Evolutionary conservation across 2,329 filamentous ascomycete species (phyloP).

Genomic region (Phyllosticta citriasiana): DNA sequence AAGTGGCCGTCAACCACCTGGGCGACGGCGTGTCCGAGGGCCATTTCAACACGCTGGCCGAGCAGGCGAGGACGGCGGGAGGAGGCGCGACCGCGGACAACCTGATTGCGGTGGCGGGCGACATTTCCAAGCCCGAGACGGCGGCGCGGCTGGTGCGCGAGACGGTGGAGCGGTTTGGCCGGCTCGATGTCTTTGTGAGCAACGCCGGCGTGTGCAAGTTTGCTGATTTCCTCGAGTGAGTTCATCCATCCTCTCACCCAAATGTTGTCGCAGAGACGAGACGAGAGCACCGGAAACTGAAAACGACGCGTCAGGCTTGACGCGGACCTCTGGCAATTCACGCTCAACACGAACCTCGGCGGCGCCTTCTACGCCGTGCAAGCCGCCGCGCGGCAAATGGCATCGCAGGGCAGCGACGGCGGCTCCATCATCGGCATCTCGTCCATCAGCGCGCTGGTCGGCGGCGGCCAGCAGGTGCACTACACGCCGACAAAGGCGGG

Average conservation of each 20-base stretch:
- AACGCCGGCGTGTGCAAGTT: slow-evolving; percentile 88
- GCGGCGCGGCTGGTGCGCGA: slow-evolving; percentile 56
- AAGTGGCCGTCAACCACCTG: slow-evolving; percentile 73
- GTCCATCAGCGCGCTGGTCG: slow-evolving; percentile 65
- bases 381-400: slow-evolving; percentile 77
- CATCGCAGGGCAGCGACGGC: slow-evolving; percentile 45
- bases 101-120: slow-evolving; percentile 61
- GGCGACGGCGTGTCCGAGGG: slow-evolving; percentile 42
- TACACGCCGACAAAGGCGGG: slow-evolving; percentile 88
- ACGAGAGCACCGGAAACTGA: neutral
- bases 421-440: slow-evolving; percentile 72
- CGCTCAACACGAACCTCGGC: slow-evolving; percentile 70
- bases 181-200: slow-evolving; percentile 61
- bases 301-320: slow-evolving; percentile 41
- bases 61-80: slow-evolving; percentile 21
- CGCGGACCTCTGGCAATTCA: slow-evolving; percentile 59
- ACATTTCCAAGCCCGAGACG: slow-evolving; percentile 66
- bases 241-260: neutral
- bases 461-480: slow-evolving; percentile 68
- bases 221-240: slow-evolving; percentile 66
- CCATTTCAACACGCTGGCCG: slow-evolving; percentile 39
- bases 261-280: too few relatives aligned
- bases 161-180: slow-evolving; percentile 51
- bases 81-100: too few relatives aligned
- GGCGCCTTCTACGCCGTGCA: slow-evolving; percentile 85